phyloP scores from a whole-genome alignment of 2,329 filamentous ascomycete genomes.

The Myriosclerotinia scirpicola region DNA sequence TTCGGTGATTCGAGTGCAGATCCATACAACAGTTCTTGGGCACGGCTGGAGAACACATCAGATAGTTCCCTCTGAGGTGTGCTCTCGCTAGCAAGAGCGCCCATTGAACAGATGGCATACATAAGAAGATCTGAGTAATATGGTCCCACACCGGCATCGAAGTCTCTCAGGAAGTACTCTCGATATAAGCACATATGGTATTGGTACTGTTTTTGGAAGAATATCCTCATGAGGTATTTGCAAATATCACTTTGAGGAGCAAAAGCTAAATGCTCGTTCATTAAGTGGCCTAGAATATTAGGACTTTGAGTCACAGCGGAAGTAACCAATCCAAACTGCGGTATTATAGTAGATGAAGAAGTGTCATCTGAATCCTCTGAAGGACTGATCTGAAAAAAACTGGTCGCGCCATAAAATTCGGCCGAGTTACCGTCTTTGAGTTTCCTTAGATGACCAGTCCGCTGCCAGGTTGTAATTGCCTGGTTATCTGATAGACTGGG shows the following conservation, averaged over 20 bases:
- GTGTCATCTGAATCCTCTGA: slow-evolving; percentile 28
- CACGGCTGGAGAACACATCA: slow-evolving; percentile 48
- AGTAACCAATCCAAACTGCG: background rate
- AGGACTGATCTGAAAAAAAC: slow-evolving; percentile 45
- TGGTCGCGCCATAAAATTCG: slow-evolving; percentile 52
- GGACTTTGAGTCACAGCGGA: background rate
- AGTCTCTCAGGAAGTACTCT: slow-evolving; percentile 53
- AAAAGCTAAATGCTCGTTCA: slow-evolving; percentile 36
- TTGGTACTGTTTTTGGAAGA: slow-evolving; percentile 51
- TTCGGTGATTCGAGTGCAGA: slow-evolving; percentile 48
- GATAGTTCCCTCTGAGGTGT: slow-evolving; percentile 42
- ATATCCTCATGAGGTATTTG: slow-evolving; percentile 48
- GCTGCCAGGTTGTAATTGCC: slow-evolving; percentile 36
- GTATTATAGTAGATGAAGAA: slow-evolving; percentile 6
- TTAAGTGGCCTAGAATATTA: background rate
- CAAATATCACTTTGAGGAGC: slow-evolving; percentile 48
- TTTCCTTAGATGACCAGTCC: slow-evolving; percentile 45
- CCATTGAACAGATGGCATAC: slow-evolving; percentile 51
- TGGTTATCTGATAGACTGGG: slow-evolving; percentile 24
- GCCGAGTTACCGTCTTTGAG: slow-evolving; percentile 44
- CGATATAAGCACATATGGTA: slow-evolving; percentile 53
- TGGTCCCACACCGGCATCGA: slow-evolving; percentile 47
- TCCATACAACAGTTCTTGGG: slow-evolving; percentile 47
- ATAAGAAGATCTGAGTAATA: slow-evolving; percentile 53
- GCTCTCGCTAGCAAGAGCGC: slow-evolving; percentile 49